Percentiles rank a stretch among this genome's conserved stretches.
phyloP scores from a whole-genome alignment of 495 filamentous ascomycete species.

The Trichocladium antarcticum region DNA sequence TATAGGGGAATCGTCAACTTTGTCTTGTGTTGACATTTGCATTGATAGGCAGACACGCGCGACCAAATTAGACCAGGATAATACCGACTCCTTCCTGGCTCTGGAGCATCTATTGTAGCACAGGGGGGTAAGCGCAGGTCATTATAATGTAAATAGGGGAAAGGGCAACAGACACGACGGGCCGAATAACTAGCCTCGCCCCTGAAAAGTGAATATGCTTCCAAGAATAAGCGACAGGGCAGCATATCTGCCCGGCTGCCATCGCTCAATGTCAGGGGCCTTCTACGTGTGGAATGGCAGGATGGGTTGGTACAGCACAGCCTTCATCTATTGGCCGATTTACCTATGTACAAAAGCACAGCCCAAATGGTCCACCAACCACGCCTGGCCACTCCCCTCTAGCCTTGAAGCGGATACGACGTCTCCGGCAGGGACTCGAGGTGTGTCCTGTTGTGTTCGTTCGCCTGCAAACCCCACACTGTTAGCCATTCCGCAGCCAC shows the following conservation, averaged over 20 bases:
- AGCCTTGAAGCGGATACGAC: slow-evolving; percentile 55
- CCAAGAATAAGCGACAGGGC: neutral
- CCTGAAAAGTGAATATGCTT: too few species aligned
- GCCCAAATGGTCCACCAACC: neutral
- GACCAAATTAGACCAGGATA: too few species aligned
- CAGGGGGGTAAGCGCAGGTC: too few species aligned
- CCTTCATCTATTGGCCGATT: slow-evolving; percentile 1
- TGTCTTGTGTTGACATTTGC: too few species aligned
- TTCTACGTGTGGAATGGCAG: neutral
- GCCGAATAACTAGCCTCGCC: too few species aligned
- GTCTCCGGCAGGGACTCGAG: slow-evolving; percentile 69
- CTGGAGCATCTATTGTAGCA: too few species aligned
- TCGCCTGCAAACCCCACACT: slow-evolving; percentile 44
- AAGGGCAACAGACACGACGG: too few species aligned
- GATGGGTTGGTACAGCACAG: neutral
- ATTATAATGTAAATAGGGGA: too few species aligned
- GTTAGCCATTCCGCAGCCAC: neutral
- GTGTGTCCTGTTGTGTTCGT: slow-evolving; percentile 72
- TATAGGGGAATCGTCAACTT: too few species aligned
- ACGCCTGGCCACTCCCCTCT: neutral
- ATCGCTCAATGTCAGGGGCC: neutral
- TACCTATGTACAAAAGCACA: slow-evolving; percentile 18
- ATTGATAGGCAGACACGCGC: too few species aligned
- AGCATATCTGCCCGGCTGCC: neutral
- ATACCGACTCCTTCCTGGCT: too few species aligned